These are phyloP conservation scores for Sporothrix humicola DNA, from an alignment of 2,329 filamentous ascomycete genomes.

Conservation along the genomic window DNA sequence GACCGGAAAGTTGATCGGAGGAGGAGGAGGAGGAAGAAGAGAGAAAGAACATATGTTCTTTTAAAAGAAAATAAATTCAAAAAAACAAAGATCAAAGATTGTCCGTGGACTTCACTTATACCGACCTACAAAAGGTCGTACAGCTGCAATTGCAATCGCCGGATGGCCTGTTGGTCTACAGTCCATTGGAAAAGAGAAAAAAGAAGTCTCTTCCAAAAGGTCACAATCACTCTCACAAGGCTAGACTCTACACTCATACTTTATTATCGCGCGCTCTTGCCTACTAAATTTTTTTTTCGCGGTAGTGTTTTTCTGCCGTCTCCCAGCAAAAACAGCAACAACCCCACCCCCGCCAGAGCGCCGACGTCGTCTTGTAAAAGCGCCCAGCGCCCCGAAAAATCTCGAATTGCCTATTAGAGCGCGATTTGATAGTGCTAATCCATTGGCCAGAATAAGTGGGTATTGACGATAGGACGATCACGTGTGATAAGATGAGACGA, in stretches of 20 bases:
- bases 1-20: background rate
- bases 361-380: conserved; percentile 6
- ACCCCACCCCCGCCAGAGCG: conserved; percentile 31
- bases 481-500: conserved; percentile 15
- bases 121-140: conserved; percentile 27
- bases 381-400: background rate
- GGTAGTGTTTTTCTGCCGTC: conserved; percentile 28
- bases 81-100: background rate
- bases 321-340: background rate
- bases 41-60: background rate
- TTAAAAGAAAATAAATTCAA: background rate
- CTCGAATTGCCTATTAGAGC: background rate
- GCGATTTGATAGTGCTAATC: background rate
- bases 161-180: conserved; percentile 32
- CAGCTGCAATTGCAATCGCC: conserved; percentile 33
- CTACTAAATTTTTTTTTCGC: conserved; percentile 29
- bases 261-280: conserved; percentile 21
- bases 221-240: conserved; percentile 19
- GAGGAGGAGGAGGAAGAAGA: background rate
- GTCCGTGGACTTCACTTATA: conserved; percentile 12
- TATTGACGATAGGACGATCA: background rate
- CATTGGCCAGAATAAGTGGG: background rate
- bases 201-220: conserved; percentile 16
- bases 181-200: conserved; percentile 27
- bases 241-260: conserved; percentile 21